Base-by-base conservation (phyloP, 2,329 filamentous ascomycete species). In the Xylariaceae sp. region DNA sequence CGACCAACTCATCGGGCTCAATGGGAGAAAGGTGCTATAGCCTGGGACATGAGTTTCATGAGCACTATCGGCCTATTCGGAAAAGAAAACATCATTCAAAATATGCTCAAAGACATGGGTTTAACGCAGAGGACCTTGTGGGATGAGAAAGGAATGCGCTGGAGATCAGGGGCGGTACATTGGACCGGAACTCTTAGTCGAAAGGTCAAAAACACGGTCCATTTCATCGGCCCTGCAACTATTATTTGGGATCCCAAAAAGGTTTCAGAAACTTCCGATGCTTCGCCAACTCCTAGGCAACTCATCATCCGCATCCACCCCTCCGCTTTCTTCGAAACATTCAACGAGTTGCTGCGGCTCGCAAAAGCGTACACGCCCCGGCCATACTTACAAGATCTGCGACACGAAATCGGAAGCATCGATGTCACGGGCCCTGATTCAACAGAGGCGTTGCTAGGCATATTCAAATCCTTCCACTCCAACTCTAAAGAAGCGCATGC, bases 41-140 rank as follows among this genome's bases (percentile, higher is more conserved):
- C 85, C 1, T 97, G 92, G 91, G 94, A 99, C 71, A 89, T 84
- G 76, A 97, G 92, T 68, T 99, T 96, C 68, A 87, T 94, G 75
- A 88, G 89, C 62, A 96, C 90, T 1, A 87, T 97, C 60, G 80
- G 86, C 13, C 68, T 97, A 3, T 85, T 86, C 61, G 94, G 92
- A 0, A 73, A 76, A 13, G 74, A 81, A 39, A 70, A 74, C 29
- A 85, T 85, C 49, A 73, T 96, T 39, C 76, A 84, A 51, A 79
- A 80, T 36, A 75, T 92, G 9, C 68, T 97, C 32, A 83, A 76
- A 63, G 78, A 76, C 5, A 63, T 96, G 1, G 85, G 87, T 1
- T 70, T 90, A 42, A 74, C 74, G 1, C 77, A 83, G 18, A 76
- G 82, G 13, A 76, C 79, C 15, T 72, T 83, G 21, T 89, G 85